These are phyloP conservation scores for Albugo candida DNA, from an alignment of 352 stramenopile species.

Conservation along the genomic window DNA sequence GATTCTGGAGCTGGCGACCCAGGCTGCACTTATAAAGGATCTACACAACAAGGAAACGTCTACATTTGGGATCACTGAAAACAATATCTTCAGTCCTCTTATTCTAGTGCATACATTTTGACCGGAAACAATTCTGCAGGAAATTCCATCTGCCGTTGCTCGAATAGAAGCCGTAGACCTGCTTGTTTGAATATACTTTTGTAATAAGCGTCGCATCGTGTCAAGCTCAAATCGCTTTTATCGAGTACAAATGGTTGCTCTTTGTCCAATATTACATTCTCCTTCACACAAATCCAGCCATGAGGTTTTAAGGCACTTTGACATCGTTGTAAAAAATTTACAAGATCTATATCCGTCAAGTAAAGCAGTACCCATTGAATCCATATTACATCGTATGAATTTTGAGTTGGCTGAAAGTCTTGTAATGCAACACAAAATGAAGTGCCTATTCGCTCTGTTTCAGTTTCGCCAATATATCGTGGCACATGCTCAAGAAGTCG, in stretches of 20 bases:
- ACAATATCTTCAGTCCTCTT: conserved; percentile 2
- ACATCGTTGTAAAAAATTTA: conserved; percentile 83
- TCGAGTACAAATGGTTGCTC: conserved; percentile 82
- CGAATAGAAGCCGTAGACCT: conserved; percentile 66
- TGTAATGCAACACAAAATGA: conserved; percentile 86
- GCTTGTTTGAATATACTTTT: conserved; percentile 84
- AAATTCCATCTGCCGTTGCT: conserved; percentile 82
- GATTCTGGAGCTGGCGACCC: no score
- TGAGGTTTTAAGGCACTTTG: conserved; percentile 28
- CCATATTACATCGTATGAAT: conserved; percentile 90
- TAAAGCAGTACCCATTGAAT: conserved; percentile 94
- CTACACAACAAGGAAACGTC: no score
- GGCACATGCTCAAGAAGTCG: conserved; percentile 76
- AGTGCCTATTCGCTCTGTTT: conserved; percentile 28
- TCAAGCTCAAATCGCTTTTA: conserved; percentile 86
- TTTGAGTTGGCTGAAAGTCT: conserved; percentile 50
- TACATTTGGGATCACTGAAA: no score
- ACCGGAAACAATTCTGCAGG: conserved; percentile 90
- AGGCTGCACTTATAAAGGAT: no score
- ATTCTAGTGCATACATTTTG: conserved; percentile 83
- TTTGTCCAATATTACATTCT: conserved; percentile 70
- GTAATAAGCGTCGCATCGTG: conserved; percentile 69
- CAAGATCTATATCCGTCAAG: conserved; percentile 88
- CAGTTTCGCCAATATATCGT: conserved; percentile 58
- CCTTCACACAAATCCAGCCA: conserved; percentile 77